Conservation (phyloP, 176 grass and related monocot species). For the Carex cristatella region DNA sequence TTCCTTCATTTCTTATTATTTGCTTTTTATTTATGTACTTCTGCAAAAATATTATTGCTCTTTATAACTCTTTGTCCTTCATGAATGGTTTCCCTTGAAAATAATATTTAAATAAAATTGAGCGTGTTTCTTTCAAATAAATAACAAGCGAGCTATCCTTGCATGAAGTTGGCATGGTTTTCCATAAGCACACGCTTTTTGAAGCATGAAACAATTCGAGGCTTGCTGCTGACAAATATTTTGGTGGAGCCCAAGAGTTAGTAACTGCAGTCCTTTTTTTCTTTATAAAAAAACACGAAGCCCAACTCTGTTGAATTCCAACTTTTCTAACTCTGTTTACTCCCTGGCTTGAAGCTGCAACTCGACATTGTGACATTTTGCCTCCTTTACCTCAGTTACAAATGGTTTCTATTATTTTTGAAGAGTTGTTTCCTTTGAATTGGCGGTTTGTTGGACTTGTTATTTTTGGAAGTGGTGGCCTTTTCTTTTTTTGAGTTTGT, state of each 20-base stretch:
- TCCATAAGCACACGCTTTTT: neutral
- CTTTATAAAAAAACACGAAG: neutral
- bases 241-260: slow-evolving; percentile 1
- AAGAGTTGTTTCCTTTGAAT: neutral
- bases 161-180: neutral
- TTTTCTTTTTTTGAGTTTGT: neutral
- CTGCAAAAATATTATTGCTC: slow-evolving; percentile 1
- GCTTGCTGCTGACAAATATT: neutral
- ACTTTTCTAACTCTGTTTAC: neutral
- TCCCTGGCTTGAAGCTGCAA: neutral
- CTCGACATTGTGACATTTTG: neutral
- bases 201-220: neutral
- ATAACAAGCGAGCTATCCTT: neutral
- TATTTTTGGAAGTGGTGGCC: neutral
- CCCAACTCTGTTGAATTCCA: neutral
- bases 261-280: neutral
- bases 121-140: neutral
- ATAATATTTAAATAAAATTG: neutral
- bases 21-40: neutral
- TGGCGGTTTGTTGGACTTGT: neutral
- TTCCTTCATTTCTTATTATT: slow-evolving; percentile 20
- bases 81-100: neutral
- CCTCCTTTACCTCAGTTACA: neutral
- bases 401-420: neutral
- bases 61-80: neutral